Base-by-base conservation (phyloP, 371 early-diverging fungal genomes). In the Actinomortierella ambigua region DNA sequence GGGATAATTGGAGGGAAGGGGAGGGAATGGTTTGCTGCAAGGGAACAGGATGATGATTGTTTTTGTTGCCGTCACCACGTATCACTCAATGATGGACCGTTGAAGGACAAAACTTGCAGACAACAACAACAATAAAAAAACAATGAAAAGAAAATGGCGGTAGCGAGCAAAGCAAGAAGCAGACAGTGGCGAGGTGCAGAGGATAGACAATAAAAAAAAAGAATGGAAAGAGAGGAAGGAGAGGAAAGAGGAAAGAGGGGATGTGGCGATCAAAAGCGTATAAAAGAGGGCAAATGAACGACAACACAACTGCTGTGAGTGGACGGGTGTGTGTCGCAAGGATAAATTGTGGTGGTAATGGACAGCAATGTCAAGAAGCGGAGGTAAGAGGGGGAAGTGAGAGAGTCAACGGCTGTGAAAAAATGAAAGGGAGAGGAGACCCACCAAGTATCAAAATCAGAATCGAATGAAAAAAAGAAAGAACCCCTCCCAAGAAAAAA, bases 51-150 rank as follows among this genome's bases (percentile, higher is more conserved):
- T 43, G 46, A 29, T n/a, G 52, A 6, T 34, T 11, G 34, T 34
- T 34, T 4, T 6, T 6, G 34, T 11, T 6, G 34, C 34, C 34
- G 34, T 34, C 11, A 34, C 11, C 34, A 22, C n/a, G 41, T 34
- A 34, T 34, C 34, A 22, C n/a, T 50, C 23, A 46, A 34, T 44
- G 59, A 46, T 26, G 48, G 44, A 3, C 20, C 29, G 47, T 48
- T 17, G 54, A 27, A 34, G 11, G 34, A 34, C 4, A 6, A 34
- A 34, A 4, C 7, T 34, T 14, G 53, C 5, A 52, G 48, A 34
- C 20, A 47, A 41, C 23, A n/a, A 54, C 40, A 55, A 53, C 26
- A 44, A 50, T 50, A 26, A 44, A 50, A 18, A 34, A 50, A 26
- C 24, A 57, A 40, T 46, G 14, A 27, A 8, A 34, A 52, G 47